A percentile compares a stretch with the other conserved stretches of the same genome.
phyloP scores from a whole-genome alignment of 495 filamentous ascomycete genomes.

The Ascodesmis nigricans region DNA sequence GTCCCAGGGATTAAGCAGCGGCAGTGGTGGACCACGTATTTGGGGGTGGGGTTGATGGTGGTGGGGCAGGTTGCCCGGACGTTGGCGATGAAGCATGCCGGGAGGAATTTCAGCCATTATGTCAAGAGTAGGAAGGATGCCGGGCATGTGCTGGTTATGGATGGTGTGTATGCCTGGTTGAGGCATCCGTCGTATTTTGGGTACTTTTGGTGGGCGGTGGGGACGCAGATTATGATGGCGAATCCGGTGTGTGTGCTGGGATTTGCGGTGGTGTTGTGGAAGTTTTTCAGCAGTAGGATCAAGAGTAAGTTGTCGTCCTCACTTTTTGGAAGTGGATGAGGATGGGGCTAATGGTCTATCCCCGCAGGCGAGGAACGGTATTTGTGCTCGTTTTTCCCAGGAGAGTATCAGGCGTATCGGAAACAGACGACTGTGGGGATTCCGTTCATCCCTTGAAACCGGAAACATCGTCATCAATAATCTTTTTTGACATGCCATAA shows the following conservation, averaged over 20 bases:
- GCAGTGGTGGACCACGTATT: slow-evolving; percentile 7
- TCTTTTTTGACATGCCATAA: too few species aligned
- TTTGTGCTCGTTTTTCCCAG: too few species aligned
- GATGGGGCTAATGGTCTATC: too few species aligned
- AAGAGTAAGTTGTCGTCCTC: slow-evolving; percentile 28
- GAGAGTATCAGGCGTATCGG: too few species aligned
- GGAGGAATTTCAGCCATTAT: slow-evolving; percentile 76
- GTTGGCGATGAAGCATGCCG: slow-evolving; percentile 70
- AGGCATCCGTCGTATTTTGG: slow-evolving; percentile 90
- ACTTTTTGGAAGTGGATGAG: too few species aligned
- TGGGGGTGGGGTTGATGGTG: slow-evolving; percentile 41
- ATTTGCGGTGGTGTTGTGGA: slow-evolving; percentile 58
- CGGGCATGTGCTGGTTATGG: slow-evolving; percentile 56
- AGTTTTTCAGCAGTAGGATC: slow-evolving; percentile 59
- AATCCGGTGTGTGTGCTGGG: slow-evolving; percentile 55
- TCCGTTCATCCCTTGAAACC: too few species aligned
- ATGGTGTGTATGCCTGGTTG: slow-evolving; percentile 37
- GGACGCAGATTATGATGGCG: slow-evolving; percentile 73
- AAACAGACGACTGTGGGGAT: too few species aligned
- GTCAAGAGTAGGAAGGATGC: slow-evolving; percentile 44
- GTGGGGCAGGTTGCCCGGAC: slow-evolving; percentile 53
- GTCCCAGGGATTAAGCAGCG: slow-evolving; percentile 28
- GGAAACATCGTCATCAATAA: too few species aligned
- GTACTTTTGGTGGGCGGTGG: slow-evolving; percentile 95
- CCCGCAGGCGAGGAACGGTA: too few species aligned